Base-by-base conservation (phyloP, 2,329 filamentous ascomycete genomes). In the Teratosphaeria pseudoeucalypti region DNA sequence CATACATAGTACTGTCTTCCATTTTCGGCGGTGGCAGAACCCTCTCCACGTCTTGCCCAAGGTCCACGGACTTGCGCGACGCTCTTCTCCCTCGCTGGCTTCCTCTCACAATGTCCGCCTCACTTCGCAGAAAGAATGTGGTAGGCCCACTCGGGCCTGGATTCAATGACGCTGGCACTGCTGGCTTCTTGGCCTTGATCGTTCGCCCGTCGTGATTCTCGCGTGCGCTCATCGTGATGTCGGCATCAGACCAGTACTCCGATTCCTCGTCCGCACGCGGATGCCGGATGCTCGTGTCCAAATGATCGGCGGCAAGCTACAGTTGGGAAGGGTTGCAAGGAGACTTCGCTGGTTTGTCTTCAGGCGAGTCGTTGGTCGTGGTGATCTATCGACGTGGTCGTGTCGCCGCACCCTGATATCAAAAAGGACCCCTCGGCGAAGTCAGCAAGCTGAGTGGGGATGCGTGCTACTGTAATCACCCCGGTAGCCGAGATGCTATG, bases 101-200 rank as follows among this genome's bases (percentile, higher is more conserved):
- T 29, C 37, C 60, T 55, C 62, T 61, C 54, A 81, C 76, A 65
- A 80, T 71, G 57, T 81, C 77, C 60, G 76, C 74, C 66, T 79
- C 81, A 63, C 79, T 82, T 62, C 79, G 76, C 62, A 86, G 74
- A 70, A 85, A 85, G 76, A 85, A 85, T 57, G 81, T 81, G 56
- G 81, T 81, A 52, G 82, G 81, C 61, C 74, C 74, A 59, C 70
- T 66, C 65, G 67, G 70, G 65, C 71, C 70, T 67, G 71, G 70
- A 34, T 61, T 60, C 34, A 55, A 55, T 3, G 49, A 52, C 16
- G 56, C 39, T 27, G 58, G 56, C n/a, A 57, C 57, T 23, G 57
- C 56, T 7, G 58, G 37, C 55, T 61, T 67, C 62, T 66, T 68
- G 27, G 56, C 58, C 60, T 64, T 65, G 54, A 66, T 56, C 23